These are phyloP conservation scores for Phytophthora kernoviae DNA, from an alignment of 352 stramenopile genomes.

Conservation along the genomic window DNA sequence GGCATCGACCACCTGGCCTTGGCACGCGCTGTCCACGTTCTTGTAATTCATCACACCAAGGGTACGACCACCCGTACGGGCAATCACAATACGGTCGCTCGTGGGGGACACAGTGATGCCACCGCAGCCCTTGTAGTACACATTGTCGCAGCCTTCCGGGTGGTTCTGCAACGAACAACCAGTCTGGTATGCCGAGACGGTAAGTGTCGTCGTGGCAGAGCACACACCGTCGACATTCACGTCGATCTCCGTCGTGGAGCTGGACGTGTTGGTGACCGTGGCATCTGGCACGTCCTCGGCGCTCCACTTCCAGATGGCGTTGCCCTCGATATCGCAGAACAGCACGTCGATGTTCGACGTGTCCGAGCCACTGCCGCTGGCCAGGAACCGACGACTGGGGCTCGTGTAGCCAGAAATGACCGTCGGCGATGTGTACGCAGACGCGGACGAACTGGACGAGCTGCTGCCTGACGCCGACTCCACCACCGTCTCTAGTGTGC, in stretches of 20 bases:
- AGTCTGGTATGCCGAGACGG: slow-evolving; percentile 67
- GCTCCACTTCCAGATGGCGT: slow-evolving; percentile 79
- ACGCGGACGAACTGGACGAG: slow-evolving; percentile 16
- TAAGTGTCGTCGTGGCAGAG: slow-evolving; percentile 47
- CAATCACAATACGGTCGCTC: slow-evolving; percentile 72
- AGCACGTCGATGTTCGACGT: slow-evolving; percentile 54
- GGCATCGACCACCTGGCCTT: slow-evolving; percentile 77
- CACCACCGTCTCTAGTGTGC: slow-evolving; percentile 62
- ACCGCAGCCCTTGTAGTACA: slow-evolving; percentile 81
- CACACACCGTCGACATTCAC: slow-evolving; percentile 40
- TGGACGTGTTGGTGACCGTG: slow-evolving; percentile 40
- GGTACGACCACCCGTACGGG: slow-evolving; percentile 73
- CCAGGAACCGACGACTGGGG: slow-evolving; percentile 46
- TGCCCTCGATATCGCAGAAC: slow-evolving; percentile 76
- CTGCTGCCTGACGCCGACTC: slow-evolving; percentile 48
- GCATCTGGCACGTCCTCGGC: slow-evolving; percentile 42
- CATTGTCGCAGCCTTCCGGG: slow-evolving; percentile 61
- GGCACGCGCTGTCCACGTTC: slow-evolving; percentile 43
- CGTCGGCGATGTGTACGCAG: slow-evolving; percentile 54
- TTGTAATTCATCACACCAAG: slow-evolving; percentile 79
- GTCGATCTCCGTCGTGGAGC: slow-evolving; percentile 39
- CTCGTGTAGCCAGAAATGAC: slow-evolving; percentile 46
- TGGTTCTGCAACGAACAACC: slow-evolving; percentile 74
- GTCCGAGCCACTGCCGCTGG: slow-evolving; percentile 23
- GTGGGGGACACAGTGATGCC: slow-evolving; percentile 72